Evolutionary conservation across 805 yeast genomes (phyloP).

Genomic region (Candida stauntonica): DNA sequence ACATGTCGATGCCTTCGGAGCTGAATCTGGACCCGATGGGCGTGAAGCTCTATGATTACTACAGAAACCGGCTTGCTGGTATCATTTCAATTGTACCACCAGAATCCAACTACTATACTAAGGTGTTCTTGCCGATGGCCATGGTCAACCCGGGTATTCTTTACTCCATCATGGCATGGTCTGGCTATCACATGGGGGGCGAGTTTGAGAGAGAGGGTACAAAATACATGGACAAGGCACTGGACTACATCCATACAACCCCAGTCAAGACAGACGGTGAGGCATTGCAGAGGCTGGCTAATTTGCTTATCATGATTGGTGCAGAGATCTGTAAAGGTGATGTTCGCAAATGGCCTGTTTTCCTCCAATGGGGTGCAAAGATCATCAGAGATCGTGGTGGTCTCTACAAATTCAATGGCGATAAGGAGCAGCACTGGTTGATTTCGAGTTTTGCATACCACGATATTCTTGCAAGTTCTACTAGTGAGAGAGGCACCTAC

Average conservation of each 20-base stretch:
- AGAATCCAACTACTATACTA: conserved; percentile 46
- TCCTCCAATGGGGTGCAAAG: conserved; percentile 61
- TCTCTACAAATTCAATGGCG: conserved; percentile 42
- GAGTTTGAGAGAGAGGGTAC: conserved; percentile 39
- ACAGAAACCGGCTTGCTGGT: conserved; percentile 43
- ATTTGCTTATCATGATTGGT: conserved; percentile 64
- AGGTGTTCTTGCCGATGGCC: conserved; percentile 51
- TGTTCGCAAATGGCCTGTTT: conserved; percentile 67
- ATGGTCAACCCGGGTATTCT: conserved; percentile 43
- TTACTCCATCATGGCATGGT: conserved; percentile 57
- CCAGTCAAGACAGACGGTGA: conserved; percentile 27
- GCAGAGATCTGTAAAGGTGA: conserved; percentile 84
- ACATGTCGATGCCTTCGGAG: conserved; percentile 18
- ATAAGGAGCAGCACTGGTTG: conserved; percentile 63
- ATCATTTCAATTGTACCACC: conserved; percentile 45
- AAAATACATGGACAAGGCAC: conserved; percentile 43
- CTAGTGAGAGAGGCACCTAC: conserved; percentile 57
- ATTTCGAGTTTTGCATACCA: conserved; percentile 78
- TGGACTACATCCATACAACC: conserved; percentile 36
- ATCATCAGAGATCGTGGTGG: conserved; percentile 63
- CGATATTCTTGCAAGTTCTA: conserved; percentile 64
- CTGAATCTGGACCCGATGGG: conserved; percentile 40
- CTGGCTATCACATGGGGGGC: conserved; percentile 36
- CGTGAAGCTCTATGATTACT: conserved; percentile 43
- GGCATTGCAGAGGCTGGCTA: conserved; percentile 48